Evolutionary conservation across 495 filamentous ascomycete genomes (phyloP).

Genomic region (Sordaria brevicollis): DNA sequence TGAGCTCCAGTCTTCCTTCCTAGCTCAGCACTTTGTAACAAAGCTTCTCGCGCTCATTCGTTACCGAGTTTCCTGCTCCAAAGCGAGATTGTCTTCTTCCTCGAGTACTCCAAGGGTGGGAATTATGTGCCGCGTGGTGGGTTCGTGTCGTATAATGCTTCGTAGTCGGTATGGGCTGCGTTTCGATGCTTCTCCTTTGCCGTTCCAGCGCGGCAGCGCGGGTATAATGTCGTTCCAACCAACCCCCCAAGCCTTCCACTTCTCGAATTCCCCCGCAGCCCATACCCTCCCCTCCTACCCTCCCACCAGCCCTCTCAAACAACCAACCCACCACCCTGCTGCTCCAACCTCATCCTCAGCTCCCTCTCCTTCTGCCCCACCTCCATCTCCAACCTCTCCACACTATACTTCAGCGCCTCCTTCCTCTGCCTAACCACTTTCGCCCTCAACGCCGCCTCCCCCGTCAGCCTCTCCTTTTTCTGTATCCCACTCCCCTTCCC

Average conservation of each 20-base stretch:
- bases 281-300: too few relatives aligned
- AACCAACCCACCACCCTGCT: background rate
- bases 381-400: slow-evolving; percentile 40
- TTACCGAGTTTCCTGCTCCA: too few relatives aligned
- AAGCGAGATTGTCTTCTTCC: too few relatives aligned
- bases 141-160: background rate
- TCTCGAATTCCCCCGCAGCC: background rate
- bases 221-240: background rate
- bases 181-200: background rate
- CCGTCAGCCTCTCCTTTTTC: slow-evolving; percentile 11
- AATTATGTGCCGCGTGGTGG: too few relatives aligned
- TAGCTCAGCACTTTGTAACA: too few relatives aligned
- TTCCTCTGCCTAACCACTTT: slow-evolving; percentile 28
- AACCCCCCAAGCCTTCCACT: background rate
- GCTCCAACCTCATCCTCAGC: slow-evolving; percentile 34
- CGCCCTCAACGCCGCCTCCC: slow-evolving; percentile 25
- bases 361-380: slow-evolving; percentile 42
- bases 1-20: too few relatives aligned
- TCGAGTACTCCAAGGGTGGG: too few relatives aligned
- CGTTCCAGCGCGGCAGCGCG: background rate
- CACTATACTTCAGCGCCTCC: slow-evolving; percentile 38
- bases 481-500: background rate
- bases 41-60: too few relatives aligned
- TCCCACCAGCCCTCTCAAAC: background rate
- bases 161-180: background rate